phyloP scores from a whole-genome alignment of 257 asterid genomes.

The Solanum pinnatisectum region DNA sequence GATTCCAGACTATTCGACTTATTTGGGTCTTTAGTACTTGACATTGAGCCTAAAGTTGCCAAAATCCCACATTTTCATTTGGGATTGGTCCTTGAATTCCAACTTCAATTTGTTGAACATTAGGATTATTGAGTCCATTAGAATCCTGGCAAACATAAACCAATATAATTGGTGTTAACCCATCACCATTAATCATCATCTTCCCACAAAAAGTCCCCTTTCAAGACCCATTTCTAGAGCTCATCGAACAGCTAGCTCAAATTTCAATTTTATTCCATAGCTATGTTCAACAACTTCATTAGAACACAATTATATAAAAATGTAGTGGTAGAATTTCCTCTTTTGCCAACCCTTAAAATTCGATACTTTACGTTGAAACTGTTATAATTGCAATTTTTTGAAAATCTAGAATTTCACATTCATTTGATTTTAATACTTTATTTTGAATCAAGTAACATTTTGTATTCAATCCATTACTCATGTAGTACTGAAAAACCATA shows the following conservation, averaged over 20 bases:
- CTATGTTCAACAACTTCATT: not conserved
- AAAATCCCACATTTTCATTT: not conserved
- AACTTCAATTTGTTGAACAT: not conserved
- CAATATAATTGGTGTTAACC: not conserved
- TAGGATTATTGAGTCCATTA: not conserved
- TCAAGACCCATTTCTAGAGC: not conserved
- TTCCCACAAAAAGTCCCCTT: not conserved
- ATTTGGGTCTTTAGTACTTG: not conserved
- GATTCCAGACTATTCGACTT: not conserved
- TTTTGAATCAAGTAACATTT: not conserved
- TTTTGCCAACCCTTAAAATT: not conserved
- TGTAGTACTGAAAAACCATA: not conserved
- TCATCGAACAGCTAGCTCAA: not conserved
- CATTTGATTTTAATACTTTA: not conserved
- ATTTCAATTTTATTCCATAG: not conserved
- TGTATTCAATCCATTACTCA: not conserved
- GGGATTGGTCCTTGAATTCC: not conserved
- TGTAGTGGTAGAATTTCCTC: not conserved
- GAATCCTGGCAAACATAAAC: not conserved
- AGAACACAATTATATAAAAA: not conserved
- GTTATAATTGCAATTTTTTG: not conserved
- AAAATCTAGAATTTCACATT: not conserved
- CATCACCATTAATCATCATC: not conserved
- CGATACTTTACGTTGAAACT: not conserved
- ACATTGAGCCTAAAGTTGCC: not conserved